Percentiles rank a stretch among this genome's conserved stretches.
Conservation (phyloP, 75 land plant species). For the Selaginella tamariscina region DNA sequence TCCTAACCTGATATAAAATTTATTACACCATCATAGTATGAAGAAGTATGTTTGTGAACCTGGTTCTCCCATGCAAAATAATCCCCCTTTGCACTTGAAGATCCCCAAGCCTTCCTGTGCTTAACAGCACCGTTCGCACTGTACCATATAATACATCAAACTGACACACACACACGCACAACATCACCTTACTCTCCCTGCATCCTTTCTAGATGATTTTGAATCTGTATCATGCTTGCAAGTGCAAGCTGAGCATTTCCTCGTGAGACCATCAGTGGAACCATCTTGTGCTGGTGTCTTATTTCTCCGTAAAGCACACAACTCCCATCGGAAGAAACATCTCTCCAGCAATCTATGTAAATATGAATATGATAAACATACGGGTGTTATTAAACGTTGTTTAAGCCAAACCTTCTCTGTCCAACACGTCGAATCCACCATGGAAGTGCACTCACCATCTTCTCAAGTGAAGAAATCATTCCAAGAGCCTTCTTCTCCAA, state of each 20-base stretch:
- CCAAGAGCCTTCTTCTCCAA: background rate
- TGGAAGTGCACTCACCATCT: background rate
- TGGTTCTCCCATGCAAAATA: background rate
- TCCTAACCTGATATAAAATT: too few relatives aligned
- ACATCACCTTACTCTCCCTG: background rate
- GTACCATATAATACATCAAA: too few relatives aligned
- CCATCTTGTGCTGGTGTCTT: background rate
- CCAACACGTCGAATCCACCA: background rate
- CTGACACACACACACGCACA: too few relatives aligned
- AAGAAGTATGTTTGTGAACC: too few relatives aligned
- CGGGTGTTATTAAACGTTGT: too few relatives aligned
- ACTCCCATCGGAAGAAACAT: background rate
- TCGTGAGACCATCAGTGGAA: background rate
- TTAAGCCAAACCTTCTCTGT: background rate
- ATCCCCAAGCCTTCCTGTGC: background rate
- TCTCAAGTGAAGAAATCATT: background rate
- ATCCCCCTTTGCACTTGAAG: background rate
- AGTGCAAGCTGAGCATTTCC: background rate
- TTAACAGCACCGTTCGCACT: background rate
- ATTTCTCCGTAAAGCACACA: background rate
- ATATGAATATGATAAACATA: too few relatives aligned
- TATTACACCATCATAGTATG: too few relatives aligned
- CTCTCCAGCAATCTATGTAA: background rate
- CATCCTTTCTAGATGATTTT: background rate
- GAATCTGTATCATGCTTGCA: background rate